phyloP scores from a whole-genome alignment of 306 rosid species.

The Acacia acuminata region DNA sequence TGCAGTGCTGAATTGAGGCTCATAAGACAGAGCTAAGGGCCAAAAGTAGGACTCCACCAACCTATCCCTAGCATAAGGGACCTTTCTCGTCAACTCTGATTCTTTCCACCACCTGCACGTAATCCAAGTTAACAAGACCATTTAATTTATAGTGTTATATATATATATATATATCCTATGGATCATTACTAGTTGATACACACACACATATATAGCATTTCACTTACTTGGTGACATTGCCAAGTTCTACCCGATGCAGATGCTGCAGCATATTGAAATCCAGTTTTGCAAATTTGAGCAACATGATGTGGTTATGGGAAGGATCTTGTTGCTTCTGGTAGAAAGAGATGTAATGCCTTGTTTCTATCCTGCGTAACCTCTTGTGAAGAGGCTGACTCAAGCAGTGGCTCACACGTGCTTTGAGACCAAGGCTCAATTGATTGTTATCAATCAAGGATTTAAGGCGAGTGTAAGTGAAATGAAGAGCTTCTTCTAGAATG shows the following conservation, averaged over 20 bases:
- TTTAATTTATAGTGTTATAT: neutral
- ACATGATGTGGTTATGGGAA: neutral
- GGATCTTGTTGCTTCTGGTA: neutral
- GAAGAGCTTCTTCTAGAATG: conserved; percentile 17
- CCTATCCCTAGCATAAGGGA: conserved; percentile 35
- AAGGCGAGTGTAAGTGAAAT: neutral
- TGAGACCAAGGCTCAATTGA: neutral
- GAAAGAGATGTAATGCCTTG: neutral
- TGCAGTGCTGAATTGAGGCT: conserved; percentile 21
- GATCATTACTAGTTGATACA: neutral
- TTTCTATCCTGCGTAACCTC: neutral
- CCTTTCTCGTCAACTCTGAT: conserved; percentile 4
- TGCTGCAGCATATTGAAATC: neutral
- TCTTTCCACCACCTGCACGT: conserved; percentile 41
- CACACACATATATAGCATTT: no score
- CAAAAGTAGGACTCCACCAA: conserved; percentile 33
- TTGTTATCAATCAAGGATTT: neutral
- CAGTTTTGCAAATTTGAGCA: neutral
- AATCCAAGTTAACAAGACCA: neutral
- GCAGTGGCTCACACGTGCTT: neutral
- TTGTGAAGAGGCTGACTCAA: neutral
- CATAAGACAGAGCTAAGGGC: conserved; percentile 19
- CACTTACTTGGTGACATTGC: neutral
- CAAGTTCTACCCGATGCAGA: neutral
- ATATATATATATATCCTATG: neutral